Evolutionary conservation across 2,329 filamentous ascomycete genomes (phyloP).

Genomic region (Coniochaeta hoffmannii): DNA sequence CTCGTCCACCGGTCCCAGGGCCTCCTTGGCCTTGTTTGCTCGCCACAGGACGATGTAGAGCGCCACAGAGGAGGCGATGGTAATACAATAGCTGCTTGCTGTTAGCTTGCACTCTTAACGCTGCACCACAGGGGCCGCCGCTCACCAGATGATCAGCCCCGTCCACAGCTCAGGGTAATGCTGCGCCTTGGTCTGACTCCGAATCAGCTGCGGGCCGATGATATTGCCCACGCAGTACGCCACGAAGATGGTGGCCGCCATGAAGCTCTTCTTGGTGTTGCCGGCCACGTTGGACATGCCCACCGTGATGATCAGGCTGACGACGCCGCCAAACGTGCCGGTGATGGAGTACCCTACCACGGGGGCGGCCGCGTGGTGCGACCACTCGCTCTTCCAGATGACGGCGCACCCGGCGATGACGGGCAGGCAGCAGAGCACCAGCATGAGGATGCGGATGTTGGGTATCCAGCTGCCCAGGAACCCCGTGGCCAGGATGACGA

Average conservation of each 20-base stretch:
- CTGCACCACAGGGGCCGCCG: slow-evolving; percentile 2
- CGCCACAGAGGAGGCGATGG: slow-evolving; percentile 46
- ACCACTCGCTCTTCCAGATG: slow-evolving; percentile 65
- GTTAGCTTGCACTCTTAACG: slow-evolving; percentile 9
- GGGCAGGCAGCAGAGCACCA: slow-evolving; percentile 60
- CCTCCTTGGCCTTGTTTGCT: slow-evolving; percentile 49
- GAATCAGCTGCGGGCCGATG: slow-evolving; percentile 64
- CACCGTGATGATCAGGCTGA: slow-evolving; percentile 47
- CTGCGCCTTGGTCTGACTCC: slow-evolving; percentile 52
- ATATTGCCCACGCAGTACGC: slow-evolving; percentile 73
- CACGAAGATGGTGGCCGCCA: slow-evolving; percentile 66
- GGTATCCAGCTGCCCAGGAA: slow-evolving; percentile 52
- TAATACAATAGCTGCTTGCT: slow-evolving; percentile 54
- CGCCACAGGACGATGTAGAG: slow-evolving; percentile 52
- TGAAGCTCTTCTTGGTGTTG: slow-evolving; percentile 71
- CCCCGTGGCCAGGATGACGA: slow-evolving; percentile 59
- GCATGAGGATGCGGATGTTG: slow-evolving; percentile 58
- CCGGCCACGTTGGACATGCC: slow-evolving; percentile 64
- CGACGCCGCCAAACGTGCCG: slow-evolving; percentile 65
- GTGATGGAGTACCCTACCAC: slow-evolving; percentile 66
- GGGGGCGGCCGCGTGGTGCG: slow-evolving; percentile 55
- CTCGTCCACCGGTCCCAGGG: slow-evolving; percentile 42
- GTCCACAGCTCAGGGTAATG: slow-evolving; percentile 69
- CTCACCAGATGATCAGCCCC: slow-evolving; percentile 54
- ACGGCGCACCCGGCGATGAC: slow-evolving; percentile 68